Conservation (phyloP, 805 yeast genomes). For the Kodamaea neixiangensis region DNA sequence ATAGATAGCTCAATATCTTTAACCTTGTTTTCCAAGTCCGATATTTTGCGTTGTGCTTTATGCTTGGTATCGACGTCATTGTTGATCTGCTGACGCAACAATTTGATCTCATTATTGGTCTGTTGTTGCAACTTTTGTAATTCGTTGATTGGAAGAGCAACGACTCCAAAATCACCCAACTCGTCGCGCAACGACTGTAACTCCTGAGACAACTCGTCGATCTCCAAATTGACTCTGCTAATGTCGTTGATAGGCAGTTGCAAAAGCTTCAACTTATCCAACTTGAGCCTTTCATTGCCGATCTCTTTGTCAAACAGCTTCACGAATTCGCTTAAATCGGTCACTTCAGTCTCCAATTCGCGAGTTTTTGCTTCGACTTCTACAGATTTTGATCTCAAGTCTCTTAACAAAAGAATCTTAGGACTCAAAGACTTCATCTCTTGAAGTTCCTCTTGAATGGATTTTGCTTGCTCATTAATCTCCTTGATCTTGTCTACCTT, state of each 20-base stretch:
- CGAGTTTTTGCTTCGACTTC: conserved; percentile 9
- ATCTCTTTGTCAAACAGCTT: not conserved
- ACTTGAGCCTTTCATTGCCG: conserved; percentile 1
- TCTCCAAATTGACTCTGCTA: conserved; percentile 32
- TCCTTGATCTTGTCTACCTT: conserved; percentile 29
- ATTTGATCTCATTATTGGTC: conserved; percentile 41
- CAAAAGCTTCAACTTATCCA: conserved; percentile 20
- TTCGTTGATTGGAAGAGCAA: conserved; percentile 42
- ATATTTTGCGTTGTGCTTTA: conserved; percentile 41
- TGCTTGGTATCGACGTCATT: conserved; percentile 46
- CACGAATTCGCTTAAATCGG: not conserved
- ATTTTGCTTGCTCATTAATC: conserved; percentile 30
- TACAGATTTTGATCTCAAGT: conserved; percentile 18
- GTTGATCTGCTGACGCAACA: conserved; percentile 33
- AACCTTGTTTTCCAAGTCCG: conserved; percentile 48
- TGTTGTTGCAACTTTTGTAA: conserved; percentile 46
- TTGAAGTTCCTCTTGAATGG: conserved; percentile 33
- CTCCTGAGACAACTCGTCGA: conserved; percentile 26
- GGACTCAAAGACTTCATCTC: conserved; percentile 31
- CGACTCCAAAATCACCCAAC: conserved; percentile 37
- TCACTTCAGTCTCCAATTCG: conserved; percentile 4
- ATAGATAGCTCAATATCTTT: conserved; percentile 56
- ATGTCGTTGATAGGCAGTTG: conserved; percentile 36
- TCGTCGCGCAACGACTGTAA: conserved; percentile 32
- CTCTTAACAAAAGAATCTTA: conserved; percentile 28